Percentiles rank a stretch among this genome's conserved stretches.
phyloP scores from a whole-genome alignment of 257 asterid species.

The Salvia rosmarinus region DNA sequence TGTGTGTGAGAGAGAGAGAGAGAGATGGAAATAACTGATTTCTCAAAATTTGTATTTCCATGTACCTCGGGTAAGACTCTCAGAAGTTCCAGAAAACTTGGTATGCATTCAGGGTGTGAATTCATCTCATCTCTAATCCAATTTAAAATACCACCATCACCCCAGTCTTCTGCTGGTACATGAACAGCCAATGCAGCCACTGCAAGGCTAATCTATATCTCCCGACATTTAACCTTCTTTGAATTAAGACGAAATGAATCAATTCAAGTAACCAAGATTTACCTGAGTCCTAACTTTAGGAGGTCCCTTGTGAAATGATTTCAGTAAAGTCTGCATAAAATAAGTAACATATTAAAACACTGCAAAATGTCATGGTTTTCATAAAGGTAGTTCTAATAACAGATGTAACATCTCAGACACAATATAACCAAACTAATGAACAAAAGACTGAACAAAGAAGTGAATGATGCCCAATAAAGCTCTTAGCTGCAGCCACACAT shows the following conservation, averaged over 20 bases:
- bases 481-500: slow-evolving; percentile 6
- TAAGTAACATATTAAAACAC: slow-evolving; percentile 22
- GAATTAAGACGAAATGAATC: slow-evolving; percentile 29
- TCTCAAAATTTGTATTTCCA: slow-evolving; percentile 20
- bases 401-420: slow-evolving; percentile 8
- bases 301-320: slow-evolving; percentile 90
- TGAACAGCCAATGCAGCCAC: slow-evolving; percentile 99
- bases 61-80: slow-evolving; percentile 96
- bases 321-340: slow-evolving; percentile 76
- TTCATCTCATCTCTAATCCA: slow-evolving; percentile 95
- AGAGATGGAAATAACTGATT: background rate
- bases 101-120: slow-evolving; percentile 82
- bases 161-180: slow-evolving; percentile 94
- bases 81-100: slow-evolving; percentile 96
- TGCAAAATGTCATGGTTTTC: background rate
- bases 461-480: slow-evolving; percentile 17
- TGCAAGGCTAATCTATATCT: slow-evolving; percentile 94
- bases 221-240: slow-evolving; percentile 51
- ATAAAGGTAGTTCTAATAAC: background rate
- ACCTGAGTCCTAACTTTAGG: slow-evolving; percentile 99
- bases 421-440: slow-evolving; percentile 13
- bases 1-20: background rate
- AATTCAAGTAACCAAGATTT: slow-evolving; percentile 34
- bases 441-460: background rate
- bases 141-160: slow-evolving; percentile 86